These are phyloP conservation scores for Epithemia pelagica DNA, from an alignment of 108 stramenopile genomes.

Conservation along the genomic window DNA sequence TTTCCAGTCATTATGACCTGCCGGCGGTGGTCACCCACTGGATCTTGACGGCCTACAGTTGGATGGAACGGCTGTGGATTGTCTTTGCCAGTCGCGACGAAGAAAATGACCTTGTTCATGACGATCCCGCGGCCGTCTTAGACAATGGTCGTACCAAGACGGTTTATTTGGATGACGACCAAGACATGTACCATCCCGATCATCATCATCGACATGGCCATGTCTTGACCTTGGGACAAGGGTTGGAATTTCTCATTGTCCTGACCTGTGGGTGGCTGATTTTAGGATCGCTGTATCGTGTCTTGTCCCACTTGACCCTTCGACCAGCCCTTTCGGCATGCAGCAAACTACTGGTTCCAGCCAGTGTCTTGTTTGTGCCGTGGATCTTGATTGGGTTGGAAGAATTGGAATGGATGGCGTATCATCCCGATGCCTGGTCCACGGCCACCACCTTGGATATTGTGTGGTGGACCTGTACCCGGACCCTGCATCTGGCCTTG, in stretches of 20 bases:
- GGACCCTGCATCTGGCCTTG: neutral
- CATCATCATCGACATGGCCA: neutral
- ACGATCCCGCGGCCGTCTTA: neutral
- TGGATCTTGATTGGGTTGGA: neutral
- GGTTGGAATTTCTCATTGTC: neutral
- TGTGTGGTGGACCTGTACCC: neutral
- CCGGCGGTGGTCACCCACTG: too few relatives aligned
- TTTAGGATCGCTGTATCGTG: neutral
- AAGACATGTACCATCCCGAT: neutral
- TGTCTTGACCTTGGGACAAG: neutral
- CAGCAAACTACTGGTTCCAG: neutral
- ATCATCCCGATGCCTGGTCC: neutral
- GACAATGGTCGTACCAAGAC: neutral
- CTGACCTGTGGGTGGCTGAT: neutral
- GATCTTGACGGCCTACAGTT: neutral
- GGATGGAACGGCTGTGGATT: neutral
- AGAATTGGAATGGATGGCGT: neutral
- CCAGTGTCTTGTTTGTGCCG: neutral
- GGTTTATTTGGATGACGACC: neutral
- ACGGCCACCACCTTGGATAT: neutral
- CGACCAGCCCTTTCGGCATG: neutral
- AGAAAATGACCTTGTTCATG: neutral
- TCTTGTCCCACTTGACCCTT: neutral
- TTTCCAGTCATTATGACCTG: neutral
- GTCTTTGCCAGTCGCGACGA: neutral